Evolutionary conservation across 2,329 filamentous ascomycete genomes (phyloP).

Genomic region (Microsporum audouinii): DNA sequence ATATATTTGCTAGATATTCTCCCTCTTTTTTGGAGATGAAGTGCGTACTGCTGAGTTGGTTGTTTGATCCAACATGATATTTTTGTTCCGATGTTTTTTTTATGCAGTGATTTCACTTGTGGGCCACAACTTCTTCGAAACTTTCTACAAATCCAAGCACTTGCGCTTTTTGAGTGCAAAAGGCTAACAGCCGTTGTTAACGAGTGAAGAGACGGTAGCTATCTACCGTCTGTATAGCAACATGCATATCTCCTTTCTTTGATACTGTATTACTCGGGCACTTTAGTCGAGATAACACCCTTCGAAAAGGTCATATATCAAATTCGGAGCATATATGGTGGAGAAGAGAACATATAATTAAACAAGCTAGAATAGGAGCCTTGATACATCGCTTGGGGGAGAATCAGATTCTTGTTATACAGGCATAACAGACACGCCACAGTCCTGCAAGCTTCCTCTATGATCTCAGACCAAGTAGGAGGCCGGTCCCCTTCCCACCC

Average conservation of each 20-base stretch:
- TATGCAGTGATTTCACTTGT: not conserved
- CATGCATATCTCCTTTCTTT: too few species aligned
- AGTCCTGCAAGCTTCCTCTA: slow-evolving; percentile 20
- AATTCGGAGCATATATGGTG: not conserved
- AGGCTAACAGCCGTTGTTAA: too few species aligned
- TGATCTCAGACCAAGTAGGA: slow-evolving; percentile 55
- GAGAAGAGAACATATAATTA: slow-evolving; percentile 5
- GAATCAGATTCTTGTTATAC: slow-evolving; percentile 6
- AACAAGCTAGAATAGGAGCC: slow-evolving; percentile 3
- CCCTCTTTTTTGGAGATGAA: not conserved
- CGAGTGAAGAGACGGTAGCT: too few species aligned
- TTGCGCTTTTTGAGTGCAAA: too few species aligned
- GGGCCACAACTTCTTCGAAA: not conserved
- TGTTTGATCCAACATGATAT: not conserved
- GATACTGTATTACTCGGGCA: too few species aligned
- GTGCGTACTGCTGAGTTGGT: too few species aligned
- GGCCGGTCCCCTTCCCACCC: slow-evolving; percentile 52
- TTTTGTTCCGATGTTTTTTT: too few species aligned
- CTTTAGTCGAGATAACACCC: too few species aligned
- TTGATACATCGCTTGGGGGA: slow-evolving; percentile 8
- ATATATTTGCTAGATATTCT: not conserved
- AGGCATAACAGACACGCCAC: not conserved
- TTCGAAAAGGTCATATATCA: not conserved
- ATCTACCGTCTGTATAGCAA: too few species aligned
- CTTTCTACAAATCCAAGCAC: not conserved